These are phyloP conservation scores for Setaria italica DNA, from an alignment of 202 grass and related monocot species.

Conservation along the genomic window DNA sequence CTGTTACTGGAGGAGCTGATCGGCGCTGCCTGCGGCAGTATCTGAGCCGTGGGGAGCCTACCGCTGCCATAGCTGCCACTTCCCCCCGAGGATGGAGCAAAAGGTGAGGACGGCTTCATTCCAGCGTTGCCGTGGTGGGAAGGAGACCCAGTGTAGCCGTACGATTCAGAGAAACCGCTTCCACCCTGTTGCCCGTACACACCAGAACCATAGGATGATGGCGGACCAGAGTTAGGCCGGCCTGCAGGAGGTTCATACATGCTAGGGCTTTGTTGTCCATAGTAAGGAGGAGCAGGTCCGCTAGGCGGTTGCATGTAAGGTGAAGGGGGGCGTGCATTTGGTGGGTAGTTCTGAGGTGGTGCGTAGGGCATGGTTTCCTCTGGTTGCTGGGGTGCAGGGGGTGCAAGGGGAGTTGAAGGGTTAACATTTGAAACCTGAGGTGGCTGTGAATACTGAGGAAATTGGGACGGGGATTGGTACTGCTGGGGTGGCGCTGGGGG, in stretches of 20 bases:
- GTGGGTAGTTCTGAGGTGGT: slow-evolving; percentile 62
- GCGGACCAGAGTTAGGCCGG: slow-evolving; percentile 57
- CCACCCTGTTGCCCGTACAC: slow-evolving; percentile 70
- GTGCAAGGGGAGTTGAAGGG: slow-evolving; percentile 49
- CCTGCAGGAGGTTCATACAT: slow-evolving; percentile 64
- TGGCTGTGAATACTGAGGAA: slow-evolving; percentile 60
- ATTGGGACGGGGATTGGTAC: slow-evolving; percentile 51
- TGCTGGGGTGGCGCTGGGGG: slow-evolving; percentile 48
- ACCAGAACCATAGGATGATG: slow-evolving; percentile 56
- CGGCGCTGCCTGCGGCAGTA: slow-evolving; percentile 74
- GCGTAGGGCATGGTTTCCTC: slow-evolving; percentile 63
- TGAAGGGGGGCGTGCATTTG: slow-evolving; percentile 49
- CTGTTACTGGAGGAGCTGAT: slow-evolving; percentile 48
- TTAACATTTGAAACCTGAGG: slow-evolving; percentile 54
- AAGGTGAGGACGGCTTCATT: slow-evolving; percentile 59
- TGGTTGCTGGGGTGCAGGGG: slow-evolving; percentile 49
- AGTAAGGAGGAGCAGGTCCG: slow-evolving; percentile 68
- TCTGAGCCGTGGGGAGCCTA: slow-evolving; percentile 73
- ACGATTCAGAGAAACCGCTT: slow-evolving; percentile 65
- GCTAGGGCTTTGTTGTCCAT: slow-evolving; percentile 61
- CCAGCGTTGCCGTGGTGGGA: slow-evolving; percentile 62
- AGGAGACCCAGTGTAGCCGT: slow-evolving; percentile 71
- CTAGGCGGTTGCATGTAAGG: slow-evolving; percentile 56
- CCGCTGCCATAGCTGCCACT: slow-evolving; percentile 52
- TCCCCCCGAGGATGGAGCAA: slow-evolving; percentile 56